phyloP scores from a whole-genome alignment of 805 yeast genomes.

The Metschnikowia baotianmanensis region DNA sequence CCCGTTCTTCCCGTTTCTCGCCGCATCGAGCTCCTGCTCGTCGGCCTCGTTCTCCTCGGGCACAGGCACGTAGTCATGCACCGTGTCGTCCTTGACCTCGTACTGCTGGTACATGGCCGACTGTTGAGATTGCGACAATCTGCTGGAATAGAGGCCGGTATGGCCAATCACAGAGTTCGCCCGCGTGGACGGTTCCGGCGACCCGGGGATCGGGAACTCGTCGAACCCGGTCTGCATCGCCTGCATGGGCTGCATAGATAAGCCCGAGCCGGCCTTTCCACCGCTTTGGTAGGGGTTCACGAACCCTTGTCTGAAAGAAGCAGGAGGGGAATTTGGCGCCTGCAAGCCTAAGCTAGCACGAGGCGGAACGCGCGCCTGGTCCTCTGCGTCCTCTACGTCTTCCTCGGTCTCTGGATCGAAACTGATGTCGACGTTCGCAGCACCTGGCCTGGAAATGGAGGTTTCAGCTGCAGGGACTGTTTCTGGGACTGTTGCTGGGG shows the following conservation, averaged over 20 bases:
- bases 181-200: conserved; percentile 44
- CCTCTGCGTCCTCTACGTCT: conserved; percentile 8
- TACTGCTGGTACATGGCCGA: conserved; percentile 44
- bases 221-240: conserved; percentile 26
- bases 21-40: too few species aligned
- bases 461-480: too few species aligned
- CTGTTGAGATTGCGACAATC: conserved; percentile 44
- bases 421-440: conserved; percentile 31
- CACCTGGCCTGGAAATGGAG: conserved; percentile 1
- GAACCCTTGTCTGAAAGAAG: conserved; percentile 16
- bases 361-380: too few species aligned
- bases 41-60: conserved; percentile 45
- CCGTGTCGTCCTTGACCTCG: conserved; percentile 45
- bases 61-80: conserved; percentile 39
- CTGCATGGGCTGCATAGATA: too few species aligned
- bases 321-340: conserved; percentile 5
- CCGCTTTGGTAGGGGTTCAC: conserved; percentile 29
- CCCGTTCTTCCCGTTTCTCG: too few species aligned
- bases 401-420: conserved; percentile 24
- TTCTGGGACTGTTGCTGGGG: too few species aligned
- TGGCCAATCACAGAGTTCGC: conserved; percentile 43
- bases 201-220: conserved; percentile 45
- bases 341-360: conserved; percentile 12
- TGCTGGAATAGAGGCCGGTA: conserved; percentile 34
- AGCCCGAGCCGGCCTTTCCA: conserved; percentile 3